A percentile compares a stretch with the other conserved stretches of the same genome.
Evolutionary conservation across 148 eudicot species (phyloP).

Genomic region (Fagopyrum esculentum): DNA sequence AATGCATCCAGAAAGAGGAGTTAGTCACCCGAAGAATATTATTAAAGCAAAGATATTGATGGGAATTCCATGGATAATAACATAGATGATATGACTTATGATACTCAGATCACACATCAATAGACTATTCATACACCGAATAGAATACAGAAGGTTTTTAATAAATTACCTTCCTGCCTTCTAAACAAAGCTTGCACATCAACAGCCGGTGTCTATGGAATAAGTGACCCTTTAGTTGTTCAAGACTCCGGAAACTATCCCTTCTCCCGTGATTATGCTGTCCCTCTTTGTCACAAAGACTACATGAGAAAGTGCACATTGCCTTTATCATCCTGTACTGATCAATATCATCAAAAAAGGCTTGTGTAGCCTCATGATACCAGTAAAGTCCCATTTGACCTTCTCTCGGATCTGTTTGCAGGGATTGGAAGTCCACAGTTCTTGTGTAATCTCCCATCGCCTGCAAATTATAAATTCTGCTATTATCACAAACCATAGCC

Average conservation of each 20-base stretch:
- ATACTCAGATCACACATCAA: no score
- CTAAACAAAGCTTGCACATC: conserved; percentile 93
- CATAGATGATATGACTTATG: no score
- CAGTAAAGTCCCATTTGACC: conserved; percentile 64
- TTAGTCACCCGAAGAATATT: no score
- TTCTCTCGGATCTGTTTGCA: conserved; percentile 57
- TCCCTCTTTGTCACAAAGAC: conserved; percentile 71
- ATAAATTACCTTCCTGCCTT: conserved; percentile 69
- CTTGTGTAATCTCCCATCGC: conserved; percentile 87
- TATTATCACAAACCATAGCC: neutral
- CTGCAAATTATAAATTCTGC: conserved; percentile 22
- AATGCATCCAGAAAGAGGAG: no score
- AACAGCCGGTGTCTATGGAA: conserved; percentile 58
- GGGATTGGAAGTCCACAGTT: conserved; percentile 54
- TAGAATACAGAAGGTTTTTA: no score
- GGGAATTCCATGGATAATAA: no score
- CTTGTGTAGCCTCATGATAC: conserved; percentile 90
- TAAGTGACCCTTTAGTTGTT: conserved; percentile 82
- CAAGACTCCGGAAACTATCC: conserved; percentile 54
- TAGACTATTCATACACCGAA: no score
- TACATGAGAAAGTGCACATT: conserved; percentile 90
- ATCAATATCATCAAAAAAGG: conserved; percentile 72
- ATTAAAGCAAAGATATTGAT: no score
- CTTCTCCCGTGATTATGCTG: conserved; percentile 40
- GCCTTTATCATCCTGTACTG: conserved; percentile 94